phyloP scores from a whole-genome alignment of 2,329 filamentous ascomycete genomes.

The Ophiostoma tasmaniense region DNA sequence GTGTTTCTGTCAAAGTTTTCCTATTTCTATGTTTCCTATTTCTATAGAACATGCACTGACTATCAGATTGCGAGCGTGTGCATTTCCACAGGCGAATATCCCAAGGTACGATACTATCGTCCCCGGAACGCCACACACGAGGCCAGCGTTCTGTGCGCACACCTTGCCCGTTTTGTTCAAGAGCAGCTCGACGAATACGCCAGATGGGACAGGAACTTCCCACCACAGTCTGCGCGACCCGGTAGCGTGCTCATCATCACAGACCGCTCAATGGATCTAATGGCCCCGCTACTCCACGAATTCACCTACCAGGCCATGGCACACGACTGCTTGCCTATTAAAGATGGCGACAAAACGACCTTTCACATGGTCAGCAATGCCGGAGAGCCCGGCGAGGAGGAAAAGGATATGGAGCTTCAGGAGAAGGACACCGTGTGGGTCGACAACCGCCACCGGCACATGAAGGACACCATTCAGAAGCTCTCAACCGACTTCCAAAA shows the following conservation, averaged over 20 bases:
- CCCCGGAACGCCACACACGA: conserved; percentile 71
- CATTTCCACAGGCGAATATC: conserved; percentile 87
- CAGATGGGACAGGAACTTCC: conserved; percentile 75
- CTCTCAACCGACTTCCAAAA: conserved; percentile 86
- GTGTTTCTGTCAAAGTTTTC: not conserved
- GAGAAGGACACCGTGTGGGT: conserved; percentile 95
- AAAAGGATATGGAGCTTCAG: conserved; percentile 83
- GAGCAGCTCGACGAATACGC: conserved; percentile 85
- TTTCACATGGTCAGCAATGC: conserved; percentile 76
- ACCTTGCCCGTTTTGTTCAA: conserved; percentile 85
- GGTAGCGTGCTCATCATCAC: conserved; percentile 78
- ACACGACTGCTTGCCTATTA: conserved; percentile 81
- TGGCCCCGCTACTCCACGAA: conserved; percentile 82
- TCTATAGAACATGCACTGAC: not conserved
- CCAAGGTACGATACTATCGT: conserved; percentile 83
- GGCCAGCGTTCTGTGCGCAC: conserved; percentile 75
- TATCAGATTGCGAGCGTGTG: conserved; percentile 73
- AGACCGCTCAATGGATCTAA: conserved; percentile 86
- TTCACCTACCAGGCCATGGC: conserved; percentile 99
- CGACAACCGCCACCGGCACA: conserved; percentile 86
- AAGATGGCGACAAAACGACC: conserved; percentile 79
- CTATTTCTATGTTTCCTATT: not conserved
- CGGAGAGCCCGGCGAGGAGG: conserved; percentile 58
- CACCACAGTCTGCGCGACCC: conserved; percentile 67
- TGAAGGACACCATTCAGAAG: conserved; percentile 96